Conservation (phyloP, 1,139 yeast genomes). For the Taphrina betulina region DNA sequence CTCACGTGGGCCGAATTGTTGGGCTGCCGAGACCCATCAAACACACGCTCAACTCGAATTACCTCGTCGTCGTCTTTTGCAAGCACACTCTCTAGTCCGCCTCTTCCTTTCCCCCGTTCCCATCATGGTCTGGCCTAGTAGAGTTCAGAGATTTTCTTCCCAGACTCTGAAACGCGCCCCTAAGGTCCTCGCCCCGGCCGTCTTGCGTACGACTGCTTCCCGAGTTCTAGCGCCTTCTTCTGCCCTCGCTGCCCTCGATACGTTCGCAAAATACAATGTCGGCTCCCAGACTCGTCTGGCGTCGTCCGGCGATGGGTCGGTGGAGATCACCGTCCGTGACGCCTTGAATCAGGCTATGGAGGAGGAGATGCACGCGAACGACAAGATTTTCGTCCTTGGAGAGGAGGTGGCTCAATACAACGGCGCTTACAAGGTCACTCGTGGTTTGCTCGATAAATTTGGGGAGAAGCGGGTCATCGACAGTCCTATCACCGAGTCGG, state of each 20-base stretch:
- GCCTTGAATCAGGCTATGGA: slow-evolving; percentile 93
- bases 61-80: no score
- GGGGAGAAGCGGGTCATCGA: slow-evolving; percentile 96
- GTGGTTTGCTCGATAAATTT: slow-evolving; percentile 92
- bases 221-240: background rate
- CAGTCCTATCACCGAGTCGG: slow-evolving; percentile 99
- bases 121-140: slow-evolving; percentile 24
- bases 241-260: slow-evolving; percentile 2
- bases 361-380: slow-evolving; percentile 96
- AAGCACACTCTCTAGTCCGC: no score
- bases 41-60: no score
- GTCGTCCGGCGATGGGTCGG: slow-evolving; percentile 25
- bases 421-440: slow-evolving; percentile 97
- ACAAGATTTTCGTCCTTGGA: slow-evolving; percentile 91
- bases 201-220: slow-evolving; percentile 2
- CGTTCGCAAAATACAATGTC: slow-evolving; percentile 23
- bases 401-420: slow-evolving; percentile 99
- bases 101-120: no score
- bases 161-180: slow-evolving; percentile 19
- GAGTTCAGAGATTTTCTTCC: slow-evolving; percentile 18
- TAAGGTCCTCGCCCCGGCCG: slow-evolving; percentile 18
- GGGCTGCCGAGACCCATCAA: no score
- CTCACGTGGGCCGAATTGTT: no score
- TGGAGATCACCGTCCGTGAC: slow-evolving; percentile 87
- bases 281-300: slow-evolving; percentile 20